phyloP scores from a whole-genome alignment of 768 basidiomycete species.

The Termitomyces sp. region DNA sequence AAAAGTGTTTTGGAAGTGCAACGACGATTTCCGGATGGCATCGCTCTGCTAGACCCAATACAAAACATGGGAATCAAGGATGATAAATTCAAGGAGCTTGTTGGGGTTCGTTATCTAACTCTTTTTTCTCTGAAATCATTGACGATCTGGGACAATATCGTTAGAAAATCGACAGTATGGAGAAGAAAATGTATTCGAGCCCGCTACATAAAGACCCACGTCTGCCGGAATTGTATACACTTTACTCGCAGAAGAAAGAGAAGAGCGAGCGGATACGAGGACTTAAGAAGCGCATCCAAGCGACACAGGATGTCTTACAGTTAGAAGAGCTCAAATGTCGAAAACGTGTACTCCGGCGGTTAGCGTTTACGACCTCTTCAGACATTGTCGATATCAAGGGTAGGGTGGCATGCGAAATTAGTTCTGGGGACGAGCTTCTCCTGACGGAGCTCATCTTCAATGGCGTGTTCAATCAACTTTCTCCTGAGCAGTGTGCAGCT shows the following conservation, averaged over 20 bases:
- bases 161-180: conserved; percentile 90
- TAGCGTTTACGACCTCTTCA: conserved; percentile 82
- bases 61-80: conserved; percentile 96
- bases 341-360: conserved; percentile 87
- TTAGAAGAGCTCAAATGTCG: conserved; percentile 94
- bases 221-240: conserved; percentile 74
- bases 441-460: conserved; percentile 97
- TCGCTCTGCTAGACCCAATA: conserved; percentile 84
- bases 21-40: conserved; percentile 81
- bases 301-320: conserved; percentile 89
- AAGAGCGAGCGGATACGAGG: conserved; percentile 63
- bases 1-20: conserved; percentile 92
- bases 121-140: background rate
- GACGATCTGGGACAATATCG: background rate
- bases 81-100: conserved; percentile 81
- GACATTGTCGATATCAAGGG: conserved; percentile 99
- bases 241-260: conserved; percentile 73
- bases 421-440: conserved; percentile 92
- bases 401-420: conserved; percentile 97
- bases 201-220: conserved; percentile 74
- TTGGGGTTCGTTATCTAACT: conserved; percentile 49
- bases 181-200: conserved; percentile 76
- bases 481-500: conserved; percentile 89
- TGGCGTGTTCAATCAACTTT: conserved; percentile 86
- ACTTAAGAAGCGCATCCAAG: conserved; percentile 80